Evolutionary conservation across 2,329 filamentous ascomycete species (phyloP).

Genomic region (Aspergillus fumigatiaffinis): DNA sequence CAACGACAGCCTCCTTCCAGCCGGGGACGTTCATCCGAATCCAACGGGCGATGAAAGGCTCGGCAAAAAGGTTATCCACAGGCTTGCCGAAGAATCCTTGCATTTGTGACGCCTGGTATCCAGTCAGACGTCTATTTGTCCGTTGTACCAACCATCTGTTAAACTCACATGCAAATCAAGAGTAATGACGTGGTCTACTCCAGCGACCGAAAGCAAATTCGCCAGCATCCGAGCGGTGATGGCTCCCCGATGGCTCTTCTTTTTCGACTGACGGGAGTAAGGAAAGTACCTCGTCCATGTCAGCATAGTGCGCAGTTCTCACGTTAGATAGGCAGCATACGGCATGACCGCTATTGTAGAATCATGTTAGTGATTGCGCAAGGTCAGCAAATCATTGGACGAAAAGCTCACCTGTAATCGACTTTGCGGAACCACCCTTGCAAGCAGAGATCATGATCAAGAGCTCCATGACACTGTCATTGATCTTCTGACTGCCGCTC

Average conservation of each 20-base stretch:
- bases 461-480: conserved; percentile 98
- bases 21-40: conserved; percentile 81
- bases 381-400: conserved; percentile 10
- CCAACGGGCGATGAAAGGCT: conserved; percentile 93
- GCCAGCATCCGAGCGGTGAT: conserved; percentile 97
- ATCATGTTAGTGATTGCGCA: conserved; percentile 4
- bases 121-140: conserved; percentile 15
- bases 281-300: conserved; percentile 70
- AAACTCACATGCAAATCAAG: conserved; percentile 77
- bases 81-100: conserved; percentile 98
- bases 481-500: conserved; percentile 92
- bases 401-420: conserved; percentile 73
- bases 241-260: conserved; percentile 93
- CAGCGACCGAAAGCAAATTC: conserved; percentile 87
- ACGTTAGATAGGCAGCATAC: conserved; percentile 38
- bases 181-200: conserved; percentile 95
- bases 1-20: conserved; percentile 87
- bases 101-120: conserved; percentile 76
- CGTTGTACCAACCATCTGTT: not conserved
- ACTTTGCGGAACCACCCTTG: conserved; percentile 95
- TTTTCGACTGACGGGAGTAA: conserved; percentile 99
- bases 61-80: conserved; percentile 94
- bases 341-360: conserved; percentile 41
- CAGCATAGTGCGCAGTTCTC: conserved; percentile 30
- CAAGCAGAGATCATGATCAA: conserved; percentile 99